Evolutionary conservation across 2,329 filamentous ascomycete species (phyloP), one percentile per base, ranked within the genome.

Genomic region (Fusarium nygamai): DNA sequence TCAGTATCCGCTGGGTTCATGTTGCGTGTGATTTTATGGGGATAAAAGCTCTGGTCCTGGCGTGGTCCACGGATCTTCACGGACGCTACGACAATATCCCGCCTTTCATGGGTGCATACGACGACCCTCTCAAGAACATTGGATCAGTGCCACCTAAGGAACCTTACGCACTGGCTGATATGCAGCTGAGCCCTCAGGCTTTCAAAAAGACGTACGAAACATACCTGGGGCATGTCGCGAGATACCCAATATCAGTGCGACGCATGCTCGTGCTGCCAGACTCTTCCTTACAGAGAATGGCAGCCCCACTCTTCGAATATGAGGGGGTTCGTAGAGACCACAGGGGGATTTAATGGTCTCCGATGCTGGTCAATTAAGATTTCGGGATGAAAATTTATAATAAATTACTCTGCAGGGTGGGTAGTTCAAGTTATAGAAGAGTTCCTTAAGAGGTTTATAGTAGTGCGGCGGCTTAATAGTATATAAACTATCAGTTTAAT

Each of bases 1-100:
- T 62, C 14, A 64, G 31, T 38, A 34, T 62, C 8, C 62, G 62
- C 22, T 64, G 62, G 62, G 31, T 11, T 22, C 62, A 64, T 22
- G 36, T 51, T 0, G 31, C 62, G 16, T 64, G 62, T 22, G 62
- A 64, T 6, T 64, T 64, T 14, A 64, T 64, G 62, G 62, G 62
- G 1, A 64, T 64, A 6, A 62, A 64, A 44, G 62, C 56, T 33
- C 9, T 64, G 10, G 36, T 51, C 16, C 22, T 64, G 13, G 62
- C 62, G 5, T 64, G 62, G 57, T 62, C 62, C 22, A 62, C 51
- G 44, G 62, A 50, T 27, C 46, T 62, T 14, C 6, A 62, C 6
- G 31, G 36, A 36, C 31, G 62, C 6, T 64, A 62, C 20, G 57
- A 51, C 6, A 46, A 62, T 5, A 64, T 64, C 4, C 62, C 62